phyloP scores from a whole-genome alignment of 2,329 filamentous ascomycete species.

The Calonectria hongkongensis region DNA sequence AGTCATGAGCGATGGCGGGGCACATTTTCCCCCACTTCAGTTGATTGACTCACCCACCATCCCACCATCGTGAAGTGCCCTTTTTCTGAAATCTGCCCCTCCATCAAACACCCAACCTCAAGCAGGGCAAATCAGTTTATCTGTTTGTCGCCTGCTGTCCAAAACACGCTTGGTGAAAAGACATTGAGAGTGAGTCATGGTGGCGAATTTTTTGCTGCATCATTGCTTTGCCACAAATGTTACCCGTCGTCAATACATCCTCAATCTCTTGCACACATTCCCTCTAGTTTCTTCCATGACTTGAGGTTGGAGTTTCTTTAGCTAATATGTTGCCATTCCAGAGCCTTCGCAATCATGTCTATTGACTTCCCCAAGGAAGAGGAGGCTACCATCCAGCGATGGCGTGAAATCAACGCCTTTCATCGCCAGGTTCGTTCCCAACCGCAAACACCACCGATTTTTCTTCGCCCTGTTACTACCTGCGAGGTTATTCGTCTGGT shows the following conservation, averaged over 20 bases:
- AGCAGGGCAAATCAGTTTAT: conserved; percentile 42
- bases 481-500: background rate
- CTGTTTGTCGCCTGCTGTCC: conserved; percentile 43
- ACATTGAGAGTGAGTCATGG: conserved; percentile 36
- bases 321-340: background rate
- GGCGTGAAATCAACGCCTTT: conserved; percentile 95
- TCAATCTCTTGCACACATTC: background rate
- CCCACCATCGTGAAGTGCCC: conserved; percentile 51
- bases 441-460: background rate
- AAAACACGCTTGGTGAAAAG: conserved; percentile 41
- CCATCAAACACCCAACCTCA: conserved; percentile 44
- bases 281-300: background rate
- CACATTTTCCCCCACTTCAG: conserved; percentile 51
- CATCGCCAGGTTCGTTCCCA: conserved; percentile 79
- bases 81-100: conserved; percentile 55
- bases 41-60: conserved; percentile 52
- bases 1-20: conserved; percentile 47
- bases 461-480: background rate
- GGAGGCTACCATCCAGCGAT: conserved; percentile 87
- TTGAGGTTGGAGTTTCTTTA: background rate
- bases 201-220: background rate
- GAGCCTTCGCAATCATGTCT: conserved; percentile 74
- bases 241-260: background rate
- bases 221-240: background rate
- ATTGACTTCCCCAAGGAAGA: conserved; percentile 96